Base-by-base conservation (phyloP, 176 grass and related monocot species). In the Oropetium thomaeum region DNA sequence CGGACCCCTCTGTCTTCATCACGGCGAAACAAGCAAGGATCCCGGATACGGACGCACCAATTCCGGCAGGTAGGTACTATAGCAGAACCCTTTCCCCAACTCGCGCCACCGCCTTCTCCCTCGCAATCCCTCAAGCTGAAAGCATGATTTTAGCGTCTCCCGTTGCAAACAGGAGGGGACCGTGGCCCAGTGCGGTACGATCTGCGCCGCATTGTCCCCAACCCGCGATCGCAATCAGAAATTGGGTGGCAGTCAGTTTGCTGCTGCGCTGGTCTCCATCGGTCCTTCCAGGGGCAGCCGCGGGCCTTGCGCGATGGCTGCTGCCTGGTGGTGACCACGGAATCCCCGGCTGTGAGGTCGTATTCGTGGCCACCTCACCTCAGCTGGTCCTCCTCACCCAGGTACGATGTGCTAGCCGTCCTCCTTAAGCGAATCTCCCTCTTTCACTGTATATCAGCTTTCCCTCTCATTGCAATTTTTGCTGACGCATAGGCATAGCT, bases 301-400 rank as follows among this genome's bases (percentile, higher is more conserved):
- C 15, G 80, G 62, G 61, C 14, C n/a, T 54, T 35, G 35, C 69
- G 59, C 64, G 55, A 28, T 49, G 47, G 39, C 40, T 25, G 54
- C 51, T 75, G 23, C 53, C 12, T 30, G 26, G 4, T 29, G 22
- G 81, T 37, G 62, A 40, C 29, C 40, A 49, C 16, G 53, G 63
- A 45, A 58, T 55, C 6, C n/a, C 41, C 30, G 29, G 22, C 15
- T 70, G 64, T 34, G 53, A 61, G 32, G 63, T 62, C 69, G 37
- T 52, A 4, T n/a, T 73, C 69, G 10, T 17, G 58, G 58, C 19
- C 43, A 53, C 72, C 33, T 39, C 63, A 6, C 28, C 30, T 39
- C 63, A 6, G n/a, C 30, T 75, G 70, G 62, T 10, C 52, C 45
- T 62, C 41, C 31, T 63, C n/a, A 30, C 78, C 67, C 57, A 82